Base-by-base conservation (phyloP, 371 early-diverging fungal species). In the Apophysomyces variabilis region DNA sequence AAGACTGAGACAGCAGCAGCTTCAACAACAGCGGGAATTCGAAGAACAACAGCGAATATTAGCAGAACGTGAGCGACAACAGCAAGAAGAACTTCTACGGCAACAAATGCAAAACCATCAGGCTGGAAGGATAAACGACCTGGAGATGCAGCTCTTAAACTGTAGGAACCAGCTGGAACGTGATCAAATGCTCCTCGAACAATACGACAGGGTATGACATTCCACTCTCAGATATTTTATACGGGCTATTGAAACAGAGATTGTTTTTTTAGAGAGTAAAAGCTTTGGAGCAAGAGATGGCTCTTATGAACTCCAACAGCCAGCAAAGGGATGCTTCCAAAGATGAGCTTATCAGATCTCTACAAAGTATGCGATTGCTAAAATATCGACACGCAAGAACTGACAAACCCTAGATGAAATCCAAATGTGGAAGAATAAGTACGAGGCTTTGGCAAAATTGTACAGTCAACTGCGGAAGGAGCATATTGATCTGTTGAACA, bases 401-500 rank as follows among this genome's bases (percentile, higher is more conserved):
- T 63, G 21, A 57, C 39, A 39, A 7, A 47, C 32, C 14, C 36
- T 64, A 88, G 90, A 87, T 76, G 82, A 90, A 72, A 85, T 93
- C 36, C 87, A 89, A 64, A 89, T 92, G 77, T 94, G 93, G 92
- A 95, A 93, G 82, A 89, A 90, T 69, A 96, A 95, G 75, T 95
- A 95, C 67, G 95, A 95, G 69, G 92, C 93, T 8, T 76, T 96
- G 9, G 94, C 96, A n/a, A 95, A 94, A 68, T 80, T 97, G 37
- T 99, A 99, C 72, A 93, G 96, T 13, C 95, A 96, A 73, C 83
- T 99, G 54, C 90, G 99, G 61, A 95, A 96, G 74, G 97, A 97
- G 68, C 97, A 99, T 77, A 82, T 99, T 66, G 98, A 96, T 41
- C 79, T 98, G 41, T 78, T 98, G 68, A 88, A 86, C 63, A 95